Percentiles rank a stretch among this genome's conserved stretches.
phyloP scores from a whole-genome alignment of 257 asterid species.

The Salvia splendens region DNA sequence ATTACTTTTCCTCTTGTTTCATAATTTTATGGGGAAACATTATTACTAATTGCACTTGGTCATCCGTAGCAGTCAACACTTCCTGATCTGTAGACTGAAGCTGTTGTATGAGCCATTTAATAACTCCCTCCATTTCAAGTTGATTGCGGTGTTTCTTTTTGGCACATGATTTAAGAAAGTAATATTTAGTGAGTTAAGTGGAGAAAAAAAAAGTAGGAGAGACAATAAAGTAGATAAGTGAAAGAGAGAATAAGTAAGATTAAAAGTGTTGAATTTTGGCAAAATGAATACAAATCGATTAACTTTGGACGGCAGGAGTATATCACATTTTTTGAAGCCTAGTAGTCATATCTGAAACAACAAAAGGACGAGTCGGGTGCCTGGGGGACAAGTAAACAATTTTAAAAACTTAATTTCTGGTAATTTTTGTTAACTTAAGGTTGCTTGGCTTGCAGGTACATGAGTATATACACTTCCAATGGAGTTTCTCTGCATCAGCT shows the following conservation, averaged over 20 bases:
- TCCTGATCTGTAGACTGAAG: neutral
- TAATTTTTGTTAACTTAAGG: conserved; percentile 25
- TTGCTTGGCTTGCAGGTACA: conserved; percentile 60
- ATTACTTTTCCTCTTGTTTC: conserved; percentile 24
- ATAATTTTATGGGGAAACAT: conserved; percentile 11
- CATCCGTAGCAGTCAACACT: neutral
- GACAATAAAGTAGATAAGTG: too few relatives aligned
- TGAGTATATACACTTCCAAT: conserved; percentile 69
- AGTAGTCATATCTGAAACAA: conserved; percentile 11
- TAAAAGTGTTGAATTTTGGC: too few relatives aligned
- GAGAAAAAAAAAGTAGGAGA: too few relatives aligned
- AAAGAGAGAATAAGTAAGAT: too few relatives aligned
- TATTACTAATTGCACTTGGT: neutral
- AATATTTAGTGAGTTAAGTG: too few relatives aligned
- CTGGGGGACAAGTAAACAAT: conserved; percentile 15
- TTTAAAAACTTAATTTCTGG: conserved; percentile 5
- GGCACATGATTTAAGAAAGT: too few relatives aligned
- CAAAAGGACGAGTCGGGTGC: conserved; percentile 14
- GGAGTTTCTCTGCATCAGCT: conserved; percentile 80
- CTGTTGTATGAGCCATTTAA: neutral
- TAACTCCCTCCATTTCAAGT: neutral
- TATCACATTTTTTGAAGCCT: neutral
- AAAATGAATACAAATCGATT: too few relatives aligned
- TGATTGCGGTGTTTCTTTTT: too few relatives aligned
- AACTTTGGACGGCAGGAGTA: too few relatives aligned